These are phyloP conservation scores for Cryptosporidium sp. DNA, from an alignment of 169 alveolate species.

Conservation along the genomic window DNA sequence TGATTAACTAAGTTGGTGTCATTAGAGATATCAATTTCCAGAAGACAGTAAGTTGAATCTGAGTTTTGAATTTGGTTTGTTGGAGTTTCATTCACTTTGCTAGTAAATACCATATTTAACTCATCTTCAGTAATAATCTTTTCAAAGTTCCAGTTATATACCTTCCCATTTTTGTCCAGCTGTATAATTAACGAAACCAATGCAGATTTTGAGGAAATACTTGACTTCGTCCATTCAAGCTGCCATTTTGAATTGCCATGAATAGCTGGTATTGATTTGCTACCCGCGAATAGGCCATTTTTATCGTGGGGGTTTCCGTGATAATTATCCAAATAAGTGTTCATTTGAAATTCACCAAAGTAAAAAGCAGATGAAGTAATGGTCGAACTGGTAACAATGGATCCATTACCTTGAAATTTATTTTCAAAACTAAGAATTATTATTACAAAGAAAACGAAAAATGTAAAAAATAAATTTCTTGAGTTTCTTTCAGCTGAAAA, in stretches of 20 bases:
- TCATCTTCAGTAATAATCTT: neutral
- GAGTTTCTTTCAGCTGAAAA: slow-evolving; percentile 15
- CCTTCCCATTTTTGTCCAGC: slow-evolving; percentile 3
- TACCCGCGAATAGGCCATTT: neutral
- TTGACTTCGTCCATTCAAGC: slow-evolving; percentile 63
- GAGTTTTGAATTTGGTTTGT: neutral
- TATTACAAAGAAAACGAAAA: slow-evolving; percentile 12
- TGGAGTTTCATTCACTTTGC: neutral
- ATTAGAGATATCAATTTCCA: slow-evolving; percentile 29
- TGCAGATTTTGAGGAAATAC: slow-evolving; percentile 34
- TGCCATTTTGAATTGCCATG: slow-evolving; percentile 70
- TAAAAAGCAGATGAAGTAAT: slow-evolving; percentile 34
- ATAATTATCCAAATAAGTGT: neutral
- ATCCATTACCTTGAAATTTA: slow-evolving; percentile 37
- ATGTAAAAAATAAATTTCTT: slow-evolving; percentile 24
- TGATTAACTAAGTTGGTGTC: slow-evolving; percentile 1
- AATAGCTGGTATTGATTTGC: neutral
- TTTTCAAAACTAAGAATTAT: slow-evolving; percentile 24
- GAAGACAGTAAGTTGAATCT: neutral
- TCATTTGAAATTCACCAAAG: slow-evolving; percentile 59
- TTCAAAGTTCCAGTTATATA: slow-evolving; percentile 33
- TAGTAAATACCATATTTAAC: neutral
- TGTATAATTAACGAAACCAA: slow-evolving; percentile 43
- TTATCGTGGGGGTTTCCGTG: neutral
- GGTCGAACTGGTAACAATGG: neutral